phyloP scores from a whole-genome alignment of 2,329 filamentous ascomycete genomes.

The Pyricularia pennisetigena region DNA sequence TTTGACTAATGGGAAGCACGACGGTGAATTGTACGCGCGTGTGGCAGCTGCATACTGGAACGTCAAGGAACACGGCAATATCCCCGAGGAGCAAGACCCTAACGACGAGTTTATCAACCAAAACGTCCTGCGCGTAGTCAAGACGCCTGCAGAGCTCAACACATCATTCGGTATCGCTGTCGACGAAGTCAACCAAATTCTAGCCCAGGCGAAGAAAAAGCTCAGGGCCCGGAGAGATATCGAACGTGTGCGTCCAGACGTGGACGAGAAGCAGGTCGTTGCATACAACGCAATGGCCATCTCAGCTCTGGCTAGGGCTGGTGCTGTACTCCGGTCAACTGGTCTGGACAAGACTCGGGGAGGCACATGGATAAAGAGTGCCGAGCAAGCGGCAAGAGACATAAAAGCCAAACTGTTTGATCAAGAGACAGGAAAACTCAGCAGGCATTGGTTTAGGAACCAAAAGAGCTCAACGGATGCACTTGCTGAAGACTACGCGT shows the following conservation, averaged over 20 bases:
- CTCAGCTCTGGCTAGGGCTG: slow-evolving; percentile 66
- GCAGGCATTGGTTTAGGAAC: slow-evolving; percentile 63
- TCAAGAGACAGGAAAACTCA: slow-evolving; percentile 47
- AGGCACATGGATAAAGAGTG: slow-evolving; percentile 52
- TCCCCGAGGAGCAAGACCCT: slow-evolving; percentile 70
- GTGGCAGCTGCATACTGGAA: slow-evolving; percentile 80
- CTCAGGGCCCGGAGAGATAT: slow-evolving; percentile 62
- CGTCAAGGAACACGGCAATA: slow-evolving; percentile 75
- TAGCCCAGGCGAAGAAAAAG: slow-evolving; percentile 57
- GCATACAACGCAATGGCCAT: slow-evolving; percentile 87
- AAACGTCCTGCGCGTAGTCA: slow-evolving; percentile 71
- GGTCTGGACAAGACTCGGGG: slow-evolving; percentile 45
- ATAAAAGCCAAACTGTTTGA: slow-evolving; percentile 69
- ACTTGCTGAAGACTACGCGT: slow-evolving; percentile 94
- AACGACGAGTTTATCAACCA: slow-evolving; percentile 93
- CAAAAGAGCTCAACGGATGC: slow-evolving; percentile 54
- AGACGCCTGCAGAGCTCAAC: slow-evolving; percentile 58
- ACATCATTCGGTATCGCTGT: slow-evolving; percentile 65
- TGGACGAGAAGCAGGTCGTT: slow-evolving; percentile 83
- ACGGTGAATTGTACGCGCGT: slow-evolving; percentile 49
- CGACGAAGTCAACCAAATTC: slow-evolving; percentile 56
- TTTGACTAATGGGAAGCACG: slow-evolving; percentile 18
- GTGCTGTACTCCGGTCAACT: slow-evolving; percentile 49
- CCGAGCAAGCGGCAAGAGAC: slow-evolving; percentile 60
- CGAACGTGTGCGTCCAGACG: slow-evolving; percentile 63